Evolutionary conservation across 441 rosid species (phyloP), one percentile per base, ranked within the genome.

Genomic region (Gossypium laxum): DNA sequence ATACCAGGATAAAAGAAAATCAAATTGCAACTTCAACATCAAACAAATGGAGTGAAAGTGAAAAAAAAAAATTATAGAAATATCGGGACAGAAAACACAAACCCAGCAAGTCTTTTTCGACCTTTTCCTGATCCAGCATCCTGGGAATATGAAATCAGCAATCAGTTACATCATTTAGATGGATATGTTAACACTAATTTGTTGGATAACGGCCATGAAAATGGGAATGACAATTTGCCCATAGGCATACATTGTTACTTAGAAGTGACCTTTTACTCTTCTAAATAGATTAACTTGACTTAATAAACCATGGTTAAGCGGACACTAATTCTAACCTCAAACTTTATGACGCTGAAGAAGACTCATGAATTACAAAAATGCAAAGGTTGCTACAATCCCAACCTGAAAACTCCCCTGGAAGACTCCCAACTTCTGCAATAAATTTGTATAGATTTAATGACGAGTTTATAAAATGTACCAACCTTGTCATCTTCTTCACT

Each of bases 401-500:
- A 45, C 68, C 54, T 32, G 52, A 41, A 21, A 63, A 43, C 18
- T 43, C 4, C 21, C 47, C 52, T 41, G 68, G 32, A 41, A 41
- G 52, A 4, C 7, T 68, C 48, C 30, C 30, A 32, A 54, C 15
- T 22, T 70, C 28, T 58, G 43, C 56, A 45, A 43, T 58, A 26
- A 59, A 58, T 58, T 22, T 45, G 43, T 4, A 70, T 21, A 34
- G 26, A 67, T n/a, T 30, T 30, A 32, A 64, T 7, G 11, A 47
- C 19, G 34, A 43, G 66, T 48, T 47, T 19, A 56, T 69, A 19
- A 48, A 34, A 70, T 69, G 18, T 43, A 79, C 88, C 24, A 78
- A 93, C 96, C 97, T 89, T 30, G 69, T 77, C 75, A 65, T 81
- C 73, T 24, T 80, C 94, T 80, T 78, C 87, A 15, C 81, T 62